phyloP scores from a whole-genome alignment of 805 yeast species.

The Candida fluviatilis region DNA sequence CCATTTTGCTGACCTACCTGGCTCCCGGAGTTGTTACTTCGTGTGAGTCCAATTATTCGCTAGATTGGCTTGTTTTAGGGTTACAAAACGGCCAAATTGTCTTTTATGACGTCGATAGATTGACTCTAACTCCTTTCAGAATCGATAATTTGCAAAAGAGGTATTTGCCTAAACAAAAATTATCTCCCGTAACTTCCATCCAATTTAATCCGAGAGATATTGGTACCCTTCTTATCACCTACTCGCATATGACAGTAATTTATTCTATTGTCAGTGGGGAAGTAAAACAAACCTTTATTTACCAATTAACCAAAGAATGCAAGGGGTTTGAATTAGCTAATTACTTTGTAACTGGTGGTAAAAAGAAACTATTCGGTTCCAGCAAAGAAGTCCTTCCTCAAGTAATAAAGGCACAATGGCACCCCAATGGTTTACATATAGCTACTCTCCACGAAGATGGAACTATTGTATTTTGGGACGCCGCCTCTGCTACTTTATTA shows the following conservation, averaged over 20 bases:
- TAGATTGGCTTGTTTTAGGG: conserved; percentile 86
- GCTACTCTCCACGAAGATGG: conserved; percentile 80
- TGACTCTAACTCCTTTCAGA: conserved; percentile 57
- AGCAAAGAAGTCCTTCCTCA: conserved; percentile 31
- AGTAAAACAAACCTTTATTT: conserved; percentile 53
- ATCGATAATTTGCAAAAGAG: conserved; percentile 67
- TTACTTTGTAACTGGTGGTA: conserved; percentile 32
- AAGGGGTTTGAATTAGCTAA: conserved; percentile 49
- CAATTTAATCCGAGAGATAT: conserved; percentile 89
- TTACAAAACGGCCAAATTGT: conserved; percentile 67
- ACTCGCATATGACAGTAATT: conserved; percentile 61
- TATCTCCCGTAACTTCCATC: conserved; percentile 63
- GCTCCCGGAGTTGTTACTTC: conserved; percentile 67
- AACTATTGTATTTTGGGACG: conserved; percentile 90
- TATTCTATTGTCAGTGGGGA: conserved; percentile 63
- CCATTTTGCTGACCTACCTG: conserved; percentile 54
- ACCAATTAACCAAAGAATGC: conserved; percentile 62
- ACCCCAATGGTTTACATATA: conserved; percentile 88
- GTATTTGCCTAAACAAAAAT: conserved; percentile 51
- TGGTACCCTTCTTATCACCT: conserved; percentile 71
- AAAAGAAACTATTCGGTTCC: conserved; percentile 36
- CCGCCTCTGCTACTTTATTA: conserved; percentile 65
- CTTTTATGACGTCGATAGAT: conserved; percentile 80
- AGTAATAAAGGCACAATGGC: conserved; percentile 61
- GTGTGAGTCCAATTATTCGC: conserved; percentile 74